A percentile compares a stretch with the other conserved stretches of the same genome.
Evolutionary conservation across 139 green algal species (phyloP).

Genomic region (Trebouxia sp.): DNA sequence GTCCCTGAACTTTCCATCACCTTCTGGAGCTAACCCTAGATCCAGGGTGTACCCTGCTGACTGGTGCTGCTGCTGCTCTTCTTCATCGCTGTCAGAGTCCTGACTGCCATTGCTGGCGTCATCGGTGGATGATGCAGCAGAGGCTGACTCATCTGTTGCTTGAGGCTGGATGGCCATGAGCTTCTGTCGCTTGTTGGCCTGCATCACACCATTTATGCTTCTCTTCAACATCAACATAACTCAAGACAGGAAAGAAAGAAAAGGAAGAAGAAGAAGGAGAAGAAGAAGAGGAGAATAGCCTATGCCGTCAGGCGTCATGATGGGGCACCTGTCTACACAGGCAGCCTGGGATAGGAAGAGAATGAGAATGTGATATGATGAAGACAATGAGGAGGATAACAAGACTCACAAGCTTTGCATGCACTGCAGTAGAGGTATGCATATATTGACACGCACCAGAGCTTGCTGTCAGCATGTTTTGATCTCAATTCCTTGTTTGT

Average conservation of each 20-base stretch:
- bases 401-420: too few relatives aligned
- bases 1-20: slow-evolving; percentile 60
- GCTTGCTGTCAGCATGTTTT: too few relatives aligned
- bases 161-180: not conserved
- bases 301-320: too few relatives aligned
- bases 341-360: too few relatives aligned
- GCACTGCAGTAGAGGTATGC: too few relatives aligned
- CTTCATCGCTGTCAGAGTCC: not conserved
- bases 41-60: slow-evolving; percentile 21
- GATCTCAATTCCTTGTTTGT: too few relatives aligned
- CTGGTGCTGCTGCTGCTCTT: not conserved
- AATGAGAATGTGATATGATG: too few relatives aligned
- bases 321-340: too few relatives aligned
- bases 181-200: slow-evolving; percentile 11
- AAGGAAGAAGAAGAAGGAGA: not conserved
- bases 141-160: not conserved
- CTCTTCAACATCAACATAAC: not conserved
- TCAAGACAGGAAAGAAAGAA: not conserved
- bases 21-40: not conserved
- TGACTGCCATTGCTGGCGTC: not conserved
- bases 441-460: too few relatives aligned
- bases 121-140: not conserved
- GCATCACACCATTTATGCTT: not conserved
- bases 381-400: too few relatives aligned
- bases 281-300: too few relatives aligned